Percentiles rank a stretch among this genome's conserved stretches.
These are phyloP conservation scores for Borovskyia barvae DNA, from an alignment of 208 protist species.

Conservation along the genomic window DNA sequence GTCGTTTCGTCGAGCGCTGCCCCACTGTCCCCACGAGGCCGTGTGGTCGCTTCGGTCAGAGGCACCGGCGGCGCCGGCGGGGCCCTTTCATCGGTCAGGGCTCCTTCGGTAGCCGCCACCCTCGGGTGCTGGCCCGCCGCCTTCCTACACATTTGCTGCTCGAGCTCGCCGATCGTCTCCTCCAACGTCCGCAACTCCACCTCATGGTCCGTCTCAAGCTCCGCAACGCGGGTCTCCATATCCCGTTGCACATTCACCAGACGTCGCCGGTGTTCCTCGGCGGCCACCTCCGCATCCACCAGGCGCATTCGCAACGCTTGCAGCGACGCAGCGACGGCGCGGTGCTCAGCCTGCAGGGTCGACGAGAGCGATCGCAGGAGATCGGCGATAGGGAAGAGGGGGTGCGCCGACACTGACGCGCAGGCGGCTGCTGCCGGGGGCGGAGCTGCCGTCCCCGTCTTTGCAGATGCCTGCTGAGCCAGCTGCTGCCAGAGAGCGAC, in stretches of 20 bases:
- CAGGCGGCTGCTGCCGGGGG: background rate
- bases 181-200: constrained; percentile 28
- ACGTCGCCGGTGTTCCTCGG: background rate
- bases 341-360: constrained; percentile 15
- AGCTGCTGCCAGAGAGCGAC: background rate
- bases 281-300: background rate
- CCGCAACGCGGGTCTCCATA: constrained; percentile 21
- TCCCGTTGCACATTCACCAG: constrained; percentile 9
- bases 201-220: constrained; percentile 38
- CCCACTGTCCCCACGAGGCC: background rate
- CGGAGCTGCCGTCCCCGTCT: too few species aligned
- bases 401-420: too few species aligned
- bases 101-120: background rate
- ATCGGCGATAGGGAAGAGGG: too few species aligned
- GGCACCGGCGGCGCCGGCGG: background rate
- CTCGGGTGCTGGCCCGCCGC: constrained; percentile 9
- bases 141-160: constrained; percentile 23
- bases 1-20: background rate
- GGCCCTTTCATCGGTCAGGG: background rate
- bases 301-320: constrained; percentile 2
- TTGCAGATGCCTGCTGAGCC: too few species aligned
- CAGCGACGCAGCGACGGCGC: constrained; percentile 6
- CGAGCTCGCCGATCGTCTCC: constrained; percentile 27
- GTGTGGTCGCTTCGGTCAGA: background rate
- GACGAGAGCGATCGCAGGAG: background rate